phyloP scores from a whole-genome alignment of 1,284 basidiomycete species.

The Trichosporon faecale region DNA sequence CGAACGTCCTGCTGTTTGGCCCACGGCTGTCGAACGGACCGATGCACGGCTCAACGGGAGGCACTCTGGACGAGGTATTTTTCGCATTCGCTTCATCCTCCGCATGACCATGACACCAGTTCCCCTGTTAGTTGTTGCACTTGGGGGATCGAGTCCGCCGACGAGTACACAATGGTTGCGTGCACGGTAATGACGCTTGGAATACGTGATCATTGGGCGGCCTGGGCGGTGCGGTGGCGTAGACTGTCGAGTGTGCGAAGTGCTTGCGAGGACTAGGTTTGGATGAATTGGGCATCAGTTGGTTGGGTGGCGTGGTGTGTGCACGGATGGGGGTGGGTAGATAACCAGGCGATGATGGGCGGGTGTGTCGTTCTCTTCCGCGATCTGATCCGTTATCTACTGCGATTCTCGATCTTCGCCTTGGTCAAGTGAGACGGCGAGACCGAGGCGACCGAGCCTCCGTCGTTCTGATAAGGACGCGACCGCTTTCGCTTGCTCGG shows the following conservation, averaged over 20 bases:
- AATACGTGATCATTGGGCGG: neutral
- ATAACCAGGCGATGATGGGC: neutral
- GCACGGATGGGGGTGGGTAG: neutral
- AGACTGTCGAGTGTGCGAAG: neutral
- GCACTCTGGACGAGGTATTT: neutral
- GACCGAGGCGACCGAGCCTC: neutral
- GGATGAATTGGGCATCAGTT: neutral
- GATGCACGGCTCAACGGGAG: neutral
- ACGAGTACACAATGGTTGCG: neutral
- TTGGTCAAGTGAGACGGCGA: too few species aligned
- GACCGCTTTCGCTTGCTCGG: neutral
- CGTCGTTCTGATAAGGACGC: slow-evolving; percentile 4
- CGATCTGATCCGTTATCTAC: neutral
- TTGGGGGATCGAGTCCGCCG: neutral
- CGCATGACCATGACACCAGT: neutral
- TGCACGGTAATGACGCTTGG: neutral
- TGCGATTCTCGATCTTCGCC: neutral
- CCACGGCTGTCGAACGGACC: neutral
- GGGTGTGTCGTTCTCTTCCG: neutral
- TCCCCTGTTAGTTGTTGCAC: neutral
- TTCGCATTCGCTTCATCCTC: neutral
- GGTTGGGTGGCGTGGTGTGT: neutral
- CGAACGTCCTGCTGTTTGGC: neutral
- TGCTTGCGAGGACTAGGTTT: neutral
- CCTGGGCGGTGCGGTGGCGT: neutral